Base-by-base conservation (phyloP, 805 yeast species). In the Candida chilensis region DNA sequence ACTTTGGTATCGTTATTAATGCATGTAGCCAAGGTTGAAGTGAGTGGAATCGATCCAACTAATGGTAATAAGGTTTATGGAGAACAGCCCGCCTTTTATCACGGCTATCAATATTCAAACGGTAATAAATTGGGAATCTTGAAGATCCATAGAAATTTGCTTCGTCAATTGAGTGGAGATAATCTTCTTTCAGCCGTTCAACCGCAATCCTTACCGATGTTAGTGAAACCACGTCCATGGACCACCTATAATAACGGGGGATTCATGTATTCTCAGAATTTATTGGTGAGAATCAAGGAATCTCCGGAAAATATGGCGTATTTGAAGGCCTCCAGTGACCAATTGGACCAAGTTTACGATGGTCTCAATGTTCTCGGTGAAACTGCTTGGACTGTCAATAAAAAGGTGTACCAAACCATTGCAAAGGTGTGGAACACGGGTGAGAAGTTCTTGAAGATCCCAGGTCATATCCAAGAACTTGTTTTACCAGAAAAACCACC, bases 331-430 rank as follows among this genome's bases (percentile, higher is more conserved):
- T 95, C 96, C 2, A 73, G 86, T 7, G 77, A 74, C 17, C 73
- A 71, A 29, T 57, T 92, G 36, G 74, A 73, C 24, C 55, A 64
- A 10, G 81, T 92, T 11, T 82, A 78, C 45, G 69, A 73, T 30
- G 97, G 96, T 4, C 63, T 88, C 36, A 87, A 86, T 47, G 90
- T 82, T 10, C 57, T 90, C 32, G 97, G 97, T 5, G 59, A 66
- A 24, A 83, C 97, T 2, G 69, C 95, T 0, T 92, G 98, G 98
- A 82, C 96, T 1, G 78, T 92, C 20, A 92, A 92, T 50, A 71
- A 74, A 31, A 63, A 60, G 16, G 61, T 92, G 5, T 77, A 85
- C 38, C 67, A 75, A 20, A 66, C 83, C 3, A 67, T 92, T 42
- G 71, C 84, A 3, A 60, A 75, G 36, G 77, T 80, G 34, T 92